phyloP scores from a whole-genome alignment of 495 filamentous ascomycete genomes.

The Neurospora sp. region DNA sequence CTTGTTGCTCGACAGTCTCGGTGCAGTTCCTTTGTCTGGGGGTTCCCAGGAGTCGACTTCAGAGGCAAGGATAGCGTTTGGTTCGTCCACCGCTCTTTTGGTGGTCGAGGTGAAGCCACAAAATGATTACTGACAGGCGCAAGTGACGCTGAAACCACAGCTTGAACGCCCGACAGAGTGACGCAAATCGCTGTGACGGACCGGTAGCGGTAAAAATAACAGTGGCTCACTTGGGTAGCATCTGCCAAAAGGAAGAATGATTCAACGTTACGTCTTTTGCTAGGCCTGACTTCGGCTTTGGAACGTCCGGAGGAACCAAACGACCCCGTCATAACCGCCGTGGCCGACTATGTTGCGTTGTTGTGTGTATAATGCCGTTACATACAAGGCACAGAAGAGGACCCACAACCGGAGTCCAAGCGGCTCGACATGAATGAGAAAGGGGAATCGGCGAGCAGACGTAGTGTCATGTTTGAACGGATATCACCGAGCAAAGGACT shows the following conservation, averaged over 20 bases:
- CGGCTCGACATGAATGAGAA: not conserved
- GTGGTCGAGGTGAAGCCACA: conserved; percentile 26
- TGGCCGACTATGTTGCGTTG: not conserved
- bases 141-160: conserved; percentile 3
- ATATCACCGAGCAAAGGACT: conserved; percentile 2
- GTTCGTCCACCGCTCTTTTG: conserved; percentile 35
- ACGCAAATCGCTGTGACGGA: not conserved
- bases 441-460: not conserved
- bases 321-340: not conserved
- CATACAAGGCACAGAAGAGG: not conserved
- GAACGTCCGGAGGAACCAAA: conserved; percentile 1
- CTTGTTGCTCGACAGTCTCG: conserved; percentile 31
- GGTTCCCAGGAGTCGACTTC: conserved; percentile 34
- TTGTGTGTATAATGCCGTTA: not conserved
- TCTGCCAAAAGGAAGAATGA: not conserved
- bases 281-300: conserved; percentile 1
- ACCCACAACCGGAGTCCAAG: not conserved
- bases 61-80: conserved; percentile 31
- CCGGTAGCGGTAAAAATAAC: not conserved
- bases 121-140: conserved; percentile 32
- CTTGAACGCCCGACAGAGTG: not conserved
- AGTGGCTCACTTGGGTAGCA: not conserved
- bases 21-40: conserved; percentile 34
- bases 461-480: not conserved
- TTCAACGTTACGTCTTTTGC: conserved; percentile 1